Conservation (phyloP, 2,329 filamentous ascomycete genomes). For the Spiromastix sp. region DNA sequence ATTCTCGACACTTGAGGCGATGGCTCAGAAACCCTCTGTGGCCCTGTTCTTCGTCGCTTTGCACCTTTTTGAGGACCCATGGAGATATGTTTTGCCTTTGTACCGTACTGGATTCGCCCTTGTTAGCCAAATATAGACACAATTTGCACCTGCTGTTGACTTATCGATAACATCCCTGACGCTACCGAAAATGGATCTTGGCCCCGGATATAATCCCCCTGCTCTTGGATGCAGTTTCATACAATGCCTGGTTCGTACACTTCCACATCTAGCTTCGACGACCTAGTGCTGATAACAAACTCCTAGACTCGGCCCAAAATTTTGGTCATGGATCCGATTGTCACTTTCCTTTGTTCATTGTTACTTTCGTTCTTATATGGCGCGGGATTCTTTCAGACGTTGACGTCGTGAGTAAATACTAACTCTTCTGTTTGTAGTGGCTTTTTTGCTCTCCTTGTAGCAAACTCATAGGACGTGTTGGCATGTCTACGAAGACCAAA, state of each 20-base stretch:
- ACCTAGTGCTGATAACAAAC: not conserved
- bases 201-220: not conserved
- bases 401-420: constrained; percentile 13
- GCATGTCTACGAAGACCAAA: constrained; percentile 30
- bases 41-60: too few relatives aligned
- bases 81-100: too few relatives aligned
- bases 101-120: too few relatives aligned
- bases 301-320: not conserved
- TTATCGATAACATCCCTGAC: too few relatives aligned
- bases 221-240: not conserved
- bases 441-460: not conserved
- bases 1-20: too few relatives aligned
- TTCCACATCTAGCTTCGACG: not conserved
- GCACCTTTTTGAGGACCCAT: too few relatives aligned
- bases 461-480: not conserved
- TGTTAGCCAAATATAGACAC: too few relatives aligned
- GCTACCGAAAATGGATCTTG: too few relatives aligned
- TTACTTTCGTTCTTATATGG: not conserved
- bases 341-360: not conserved
- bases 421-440: constrained; percentile 9
- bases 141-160: too few relatives aligned
- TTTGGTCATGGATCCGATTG: not conserved
- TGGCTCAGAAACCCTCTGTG: too few relatives aligned
- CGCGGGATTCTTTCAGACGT: not conserved
- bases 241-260: not conserved